Percentiles rank a stretch among this genome's conserved stretches.
These are phyloP conservation scores for Phylloboletellus chloephorus DNA, from an alignment of 1,284 basidiomycete species.

Conservation along the genomic window DNA sequence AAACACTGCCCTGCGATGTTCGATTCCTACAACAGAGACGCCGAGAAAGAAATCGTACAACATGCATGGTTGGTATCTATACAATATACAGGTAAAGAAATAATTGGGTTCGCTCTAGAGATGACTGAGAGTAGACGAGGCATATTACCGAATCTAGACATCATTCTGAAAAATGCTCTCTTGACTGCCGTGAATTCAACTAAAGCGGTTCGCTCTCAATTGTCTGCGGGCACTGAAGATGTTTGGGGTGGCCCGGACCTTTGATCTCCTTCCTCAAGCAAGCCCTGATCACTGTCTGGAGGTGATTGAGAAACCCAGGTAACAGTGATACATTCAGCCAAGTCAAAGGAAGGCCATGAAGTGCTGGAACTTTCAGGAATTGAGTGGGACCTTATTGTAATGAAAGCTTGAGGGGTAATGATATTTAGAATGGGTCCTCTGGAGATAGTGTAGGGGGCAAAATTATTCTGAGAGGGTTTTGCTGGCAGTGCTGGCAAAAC, in stretches of 20 bases:
- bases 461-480: no score
- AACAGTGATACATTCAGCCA: slow-evolving; percentile 7
- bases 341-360: slow-evolving; percentile 11
- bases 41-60: slow-evolving; percentile 2
- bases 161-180: slow-evolving; percentile 13
- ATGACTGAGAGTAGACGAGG: slow-evolving; percentile 22
- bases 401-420: no score
- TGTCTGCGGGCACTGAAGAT: not conserved
- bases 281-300: slow-evolving; percentile 9
- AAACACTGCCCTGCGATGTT: no score
- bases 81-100: not conserved
- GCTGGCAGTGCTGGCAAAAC: no score
- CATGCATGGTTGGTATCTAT: not conserved
- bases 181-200: slow-evolving; percentile 24
- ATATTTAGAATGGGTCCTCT: no score
- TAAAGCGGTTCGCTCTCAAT: slow-evolving; percentile 8
- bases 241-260: not conserved
- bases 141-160: slow-evolving; percentile 12
- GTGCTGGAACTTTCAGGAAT: slow-evolving; percentile 1
- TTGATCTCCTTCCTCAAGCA: slow-evolving; percentile 10
- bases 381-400: no score
- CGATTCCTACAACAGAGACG: not conserved
- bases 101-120: no score
- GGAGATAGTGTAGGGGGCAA: no score
- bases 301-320: slow-evolving; percentile 9